These are phyloP conservation scores for Neonectria coccinea DNA, from an alignment of 2,329 filamentous ascomycete species.

Conservation along the genomic window DNA sequence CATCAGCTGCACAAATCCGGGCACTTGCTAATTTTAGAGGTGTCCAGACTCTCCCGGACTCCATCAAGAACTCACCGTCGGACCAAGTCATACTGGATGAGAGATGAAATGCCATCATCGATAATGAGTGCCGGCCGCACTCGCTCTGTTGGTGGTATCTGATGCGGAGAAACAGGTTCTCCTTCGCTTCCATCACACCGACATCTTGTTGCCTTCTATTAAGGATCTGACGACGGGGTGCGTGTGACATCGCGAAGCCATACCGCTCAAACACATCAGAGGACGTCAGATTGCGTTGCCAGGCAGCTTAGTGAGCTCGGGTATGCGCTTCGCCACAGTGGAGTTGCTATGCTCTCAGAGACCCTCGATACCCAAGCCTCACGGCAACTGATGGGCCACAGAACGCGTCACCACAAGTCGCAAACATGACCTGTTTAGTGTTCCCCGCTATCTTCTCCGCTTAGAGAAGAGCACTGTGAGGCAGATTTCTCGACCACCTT, in stretches of 20 bases:
- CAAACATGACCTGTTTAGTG: neutral
- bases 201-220: neutral
- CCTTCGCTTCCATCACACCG: constrained; percentile 5
- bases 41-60: neutral
- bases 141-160: constrained; percentile 1
- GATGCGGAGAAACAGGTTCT: neutral
- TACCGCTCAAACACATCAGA: constrained; percentile 8
- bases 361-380: neutral
- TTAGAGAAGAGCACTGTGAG: neutral
- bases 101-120: neutral
- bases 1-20: neutral
- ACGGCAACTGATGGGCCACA: neutral
- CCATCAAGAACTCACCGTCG: neutral
- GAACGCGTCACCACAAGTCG: constrained; percentile 20
- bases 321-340: constrained; percentile 26
- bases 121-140: neutral
- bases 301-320: constrained; percentile 12
- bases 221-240: constrained; percentile 1
- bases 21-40: neutral
- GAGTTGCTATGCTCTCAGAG: constrained; percentile 3
- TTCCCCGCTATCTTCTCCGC: neutral
- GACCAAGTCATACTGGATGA: neutral
- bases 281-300: constrained; percentile 13
- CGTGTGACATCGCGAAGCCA: constrained; percentile 9
- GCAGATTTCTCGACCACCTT: neutral